Base-by-base conservation (phyloP, 2,329 filamentous ascomycete genomes). In the Myotisia sp. region DNA sequence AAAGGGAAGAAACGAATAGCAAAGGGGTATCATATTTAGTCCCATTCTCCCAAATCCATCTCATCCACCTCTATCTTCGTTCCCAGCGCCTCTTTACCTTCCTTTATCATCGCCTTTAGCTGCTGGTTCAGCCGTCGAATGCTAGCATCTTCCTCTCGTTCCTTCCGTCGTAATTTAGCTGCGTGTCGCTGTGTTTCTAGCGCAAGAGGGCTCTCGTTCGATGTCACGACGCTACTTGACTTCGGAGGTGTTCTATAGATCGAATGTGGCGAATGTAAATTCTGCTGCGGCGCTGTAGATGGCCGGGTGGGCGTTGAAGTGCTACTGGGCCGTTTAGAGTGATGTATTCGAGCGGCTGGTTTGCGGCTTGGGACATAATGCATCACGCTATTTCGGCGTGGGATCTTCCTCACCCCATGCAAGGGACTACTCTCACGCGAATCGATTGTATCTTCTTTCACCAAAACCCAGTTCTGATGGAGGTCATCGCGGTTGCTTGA, bases 81-180 rank as follows among this genome's bases (percentile, higher is more conserved):
- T 2, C 78, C 86, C 12, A 98, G 59, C 2, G 90, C 90, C 54
- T 90, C 79, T 46, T 79, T 79, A 1, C 86, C 90, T 56, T 95
- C 79, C 2, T 76, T 69, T 36, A 98, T 92, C 79, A 98, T 84
- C 21, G 77, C 79, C 50, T 80, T 73, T 30, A 95, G 62, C 46
- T 80, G 74, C 30, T 73, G 68, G 51, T 90, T 92, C 56, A 95
- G 75, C 17, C 78, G 72, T 31, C 74, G 75, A 46, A 95, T 79
- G 34, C 79, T 76, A 27, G 76, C 73, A 46, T 95, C 85, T 5
- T 81, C 71, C 46, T 86, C 77, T 29, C 75, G 67, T 47, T 93
- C 84, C 38, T 81, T 79, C 33, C 73, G 71, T 16, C 75, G 66
- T 44, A 78, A 71, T 49, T 74, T 70, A n/a, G 76, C 75, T 4